phyloP scores from a whole-genome alignment of 164 flowering plant genomes.

The Umbilicus rupestris region DNA sequence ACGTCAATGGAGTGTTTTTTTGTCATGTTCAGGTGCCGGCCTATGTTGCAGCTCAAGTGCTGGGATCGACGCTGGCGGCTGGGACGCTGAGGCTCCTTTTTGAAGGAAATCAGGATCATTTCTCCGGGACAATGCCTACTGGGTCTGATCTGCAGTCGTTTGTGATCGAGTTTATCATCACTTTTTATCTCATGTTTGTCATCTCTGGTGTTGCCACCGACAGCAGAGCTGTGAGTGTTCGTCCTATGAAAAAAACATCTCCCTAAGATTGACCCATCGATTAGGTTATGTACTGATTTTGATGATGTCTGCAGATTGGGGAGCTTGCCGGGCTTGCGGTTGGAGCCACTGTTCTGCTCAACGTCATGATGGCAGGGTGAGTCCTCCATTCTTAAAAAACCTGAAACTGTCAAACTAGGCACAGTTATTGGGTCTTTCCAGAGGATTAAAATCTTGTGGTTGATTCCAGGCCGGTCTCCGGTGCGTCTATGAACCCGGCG shows the following conservation, averaged over 20 bases:
- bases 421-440: neutral
- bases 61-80: constrained; percentile 41
- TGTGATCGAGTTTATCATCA: constrained; percentile 52
- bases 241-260: neutral
- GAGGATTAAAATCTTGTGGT: neutral
- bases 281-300: neutral
- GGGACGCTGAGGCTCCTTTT: constrained; percentile 30
- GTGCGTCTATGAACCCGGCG: constrained; percentile 96
- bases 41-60: constrained; percentile 29
- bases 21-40: constrained; percentile 25
- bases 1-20: neutral
- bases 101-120: constrained; percentile 23
- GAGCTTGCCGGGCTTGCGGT: constrained; percentile 79
- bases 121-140: constrained; percentile 32
- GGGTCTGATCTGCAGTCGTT: constrained; percentile 49
- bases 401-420: no score
- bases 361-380: constrained; percentile 68
- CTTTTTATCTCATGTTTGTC: constrained; percentile 74
- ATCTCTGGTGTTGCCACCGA: constrained; percentile 74
- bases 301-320: constrained; percentile 45
- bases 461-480: constrained; percentile 65
- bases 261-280: neutral
- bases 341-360: constrained; percentile 54
- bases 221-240: constrained; percentile 48
- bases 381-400: neutral